Base-by-base conservation (phyloP, 345 rosid species). In the Camelina laxa region DNA sequence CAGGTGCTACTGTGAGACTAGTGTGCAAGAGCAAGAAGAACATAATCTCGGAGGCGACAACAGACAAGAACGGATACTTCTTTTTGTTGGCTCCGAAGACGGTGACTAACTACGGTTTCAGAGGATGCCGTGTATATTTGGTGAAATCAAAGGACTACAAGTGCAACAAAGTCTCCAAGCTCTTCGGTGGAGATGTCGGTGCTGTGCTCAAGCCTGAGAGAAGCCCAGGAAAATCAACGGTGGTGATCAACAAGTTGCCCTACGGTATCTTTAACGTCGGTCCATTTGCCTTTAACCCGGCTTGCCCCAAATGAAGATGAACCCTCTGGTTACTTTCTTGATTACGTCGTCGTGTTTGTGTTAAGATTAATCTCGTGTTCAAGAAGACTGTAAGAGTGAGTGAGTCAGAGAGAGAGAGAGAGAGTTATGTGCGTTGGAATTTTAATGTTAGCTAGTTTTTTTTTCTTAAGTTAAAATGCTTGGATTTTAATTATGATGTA, bases 51-150 rank as follows among this genome's bases (percentile, higher is more conserved):
- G 51, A 75, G 13, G 69, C 84, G 4, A 81, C 20, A 19, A 86
- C 95, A 7, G 96, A 94, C 91, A 83, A 84, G 84, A 85, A 90
- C 69, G 98, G 99, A 35, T 95, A 90, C 82, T 95, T 87, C 84
- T 77, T 74, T 61, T 1, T 90, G 10, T 30, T 70, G 68, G 99
- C 82, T 9, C 98, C 99, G 0, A 86, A 83, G 83, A 84, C 86
- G 15, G 41, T 95, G 67, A 90, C 97, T 55, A 90, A 60, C 82
- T 95, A 73, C 55, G 99, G 92, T 11, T 88, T 73, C 80, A 96
- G 88, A 78, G 87, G 80, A 80, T 95, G 99, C 85, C 87, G 80
- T 78, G 92, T 33, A 1, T 79, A 59, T 9, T 69, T 95, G 1
- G 82, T 70, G 24, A 73, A 91, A 7, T 83, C 96, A 5, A 81